Evolutionary conservation across 768 basidiomycete species (phyloP), one percentile per base, ranked within the genome.

Genomic region (Russula vinacea): DNA sequence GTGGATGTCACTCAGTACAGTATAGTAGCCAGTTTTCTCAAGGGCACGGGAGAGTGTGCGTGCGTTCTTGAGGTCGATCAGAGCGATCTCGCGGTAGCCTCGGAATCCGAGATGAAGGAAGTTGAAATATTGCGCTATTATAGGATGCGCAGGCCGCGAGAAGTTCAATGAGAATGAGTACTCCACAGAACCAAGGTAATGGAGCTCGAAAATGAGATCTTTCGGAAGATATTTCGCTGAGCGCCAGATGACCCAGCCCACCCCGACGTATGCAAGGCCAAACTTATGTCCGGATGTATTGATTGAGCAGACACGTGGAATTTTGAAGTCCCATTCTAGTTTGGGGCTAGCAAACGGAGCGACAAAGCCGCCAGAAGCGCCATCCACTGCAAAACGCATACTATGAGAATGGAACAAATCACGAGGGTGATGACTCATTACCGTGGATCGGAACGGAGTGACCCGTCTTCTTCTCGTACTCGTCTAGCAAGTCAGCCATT

Each of bases 111-210:
- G 80, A 69, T 84, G 83, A 44, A 86, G 66, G 72, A 86, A 81
- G 73, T 82, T 86, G 76, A 83, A 87, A 76, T 80, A 88, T 70
- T 85, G 84, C 24, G 78, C 82, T 58, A 86, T 79, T 68, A 85
- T 82, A 5, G 84, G 84, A 55, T 83, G 82, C 42, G 84, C 83
- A 16, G 85, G 81, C 17, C 83, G 81, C 54, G 83, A 84, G 73
- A 84, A 84, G 74, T 84, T 84, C 62, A 84, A 76, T 22, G 83
- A 84, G 74, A 85, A 88, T 0, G 88, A 88, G 73, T 94, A 94
- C 73, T 96, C 91, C 62, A 81, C 78, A 42, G 73, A 79, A 50
- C 79, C 79, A 35, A 78, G 75, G 74, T 80, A 83, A 72, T 83
- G 78, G 26, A 81, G 75, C 71, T 81, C 86, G 62, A 88, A 88